Base-by-base conservation (phyloP, 2,329 filamentous ascomycete genomes). In the Paecilomyces sp. region DNA sequence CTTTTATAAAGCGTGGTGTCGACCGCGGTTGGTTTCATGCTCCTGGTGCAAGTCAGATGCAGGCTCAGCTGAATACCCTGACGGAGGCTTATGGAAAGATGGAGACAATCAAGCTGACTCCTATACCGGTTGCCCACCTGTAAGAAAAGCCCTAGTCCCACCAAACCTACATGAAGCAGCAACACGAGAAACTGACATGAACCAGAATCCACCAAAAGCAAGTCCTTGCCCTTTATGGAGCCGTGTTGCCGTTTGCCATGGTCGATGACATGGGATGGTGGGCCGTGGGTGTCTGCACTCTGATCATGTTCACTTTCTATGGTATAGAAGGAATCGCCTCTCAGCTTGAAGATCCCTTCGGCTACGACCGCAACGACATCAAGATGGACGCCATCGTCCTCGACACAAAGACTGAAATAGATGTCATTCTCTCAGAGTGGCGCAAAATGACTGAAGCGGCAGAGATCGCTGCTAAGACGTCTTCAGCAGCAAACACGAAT, bases 331-430 rank as follows among this genome's bases (percentile, higher is more conserved):
- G 83, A 1, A 88, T 87, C 58, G 85, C 84, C 11, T 80, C 79
- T 3, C 85, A 87, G 69, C 74, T 88, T 1, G 85, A 88, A 67
- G 85, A 88, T 67, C 85, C 85, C 1, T 88, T 88, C 68, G 85
- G 85, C 1, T 85, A 85, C 59, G 85, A 86, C 63, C 80, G 82
- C 66, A 87, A 86, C 59, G 85, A 88, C 67, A 88, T 88, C 72
- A 87, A 87, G 67, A 85, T 88, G 80, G 85, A 88, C 69, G 84
- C 83, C 3, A 83, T 88, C 56, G 82, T 84, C 2, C 84, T 85
- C 63, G 85, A 88, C 67, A 76, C 83, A 52, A 74, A 83, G 61
- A 77, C 77, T 47, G 85, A 88, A 71, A 79, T 85, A 18, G 79
- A 80, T 62, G 84, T 85, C 6, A 70, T 87, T 65, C 66, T 87